A percentile compares a stretch with the other conserved stretches of the same genome.
Conservation (phyloP, 345 rosid genomes). For the Bruguiera parviflora region DNA sequence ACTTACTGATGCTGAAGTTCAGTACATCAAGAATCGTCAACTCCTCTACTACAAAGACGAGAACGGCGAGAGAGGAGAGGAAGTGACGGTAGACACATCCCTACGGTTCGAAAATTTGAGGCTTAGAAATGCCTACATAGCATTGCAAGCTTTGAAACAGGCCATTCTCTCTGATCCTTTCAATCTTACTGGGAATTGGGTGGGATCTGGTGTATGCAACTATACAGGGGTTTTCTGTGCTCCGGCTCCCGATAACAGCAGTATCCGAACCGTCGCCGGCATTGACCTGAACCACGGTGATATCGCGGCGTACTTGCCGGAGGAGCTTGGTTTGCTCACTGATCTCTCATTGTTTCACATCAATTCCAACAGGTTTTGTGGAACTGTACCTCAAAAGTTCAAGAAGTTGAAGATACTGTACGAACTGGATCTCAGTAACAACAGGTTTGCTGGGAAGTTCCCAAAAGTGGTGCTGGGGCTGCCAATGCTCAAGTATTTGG, state of each 20-base stretch:
- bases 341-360: slow-evolving; percentile 30
- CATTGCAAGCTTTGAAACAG: slow-evolving; percentile 27
- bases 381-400: slow-evolving; percentile 16
- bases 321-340: slow-evolving; percentile 21
- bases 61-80: neutral
- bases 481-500: slow-evolving; percentile 18
- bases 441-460: slow-evolving; percentile 23
- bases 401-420: slow-evolving; percentile 8
- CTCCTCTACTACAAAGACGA: neutral
- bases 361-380: slow-evolving; percentile 31
- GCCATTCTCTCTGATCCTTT: slow-evolving; percentile 23
- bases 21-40: neutral
- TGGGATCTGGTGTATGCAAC: slow-evolving; percentile 18
- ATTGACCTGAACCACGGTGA: slow-evolving; percentile 31
- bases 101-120: slow-evolving; percentile 20
- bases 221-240: slow-evolving; percentile 21
- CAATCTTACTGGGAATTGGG: slow-evolving; percentile 22
- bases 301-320: slow-evolving; percentile 26
- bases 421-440: slow-evolving; percentile 31
- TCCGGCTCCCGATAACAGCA: slow-evolving; percentile 12
- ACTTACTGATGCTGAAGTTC: neutral
- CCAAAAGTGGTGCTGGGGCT: slow-evolving; percentile 17
- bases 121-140: slow-evolving; percentile 22
- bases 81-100: neutral
- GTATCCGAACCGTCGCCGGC: slow-evolving; percentile 20